Percentiles rank a stretch among this genome's conserved stretches.
Conservation (phyloP, 176 grass and related monocot species). For the Eremochloa ophiuroides region DNA sequence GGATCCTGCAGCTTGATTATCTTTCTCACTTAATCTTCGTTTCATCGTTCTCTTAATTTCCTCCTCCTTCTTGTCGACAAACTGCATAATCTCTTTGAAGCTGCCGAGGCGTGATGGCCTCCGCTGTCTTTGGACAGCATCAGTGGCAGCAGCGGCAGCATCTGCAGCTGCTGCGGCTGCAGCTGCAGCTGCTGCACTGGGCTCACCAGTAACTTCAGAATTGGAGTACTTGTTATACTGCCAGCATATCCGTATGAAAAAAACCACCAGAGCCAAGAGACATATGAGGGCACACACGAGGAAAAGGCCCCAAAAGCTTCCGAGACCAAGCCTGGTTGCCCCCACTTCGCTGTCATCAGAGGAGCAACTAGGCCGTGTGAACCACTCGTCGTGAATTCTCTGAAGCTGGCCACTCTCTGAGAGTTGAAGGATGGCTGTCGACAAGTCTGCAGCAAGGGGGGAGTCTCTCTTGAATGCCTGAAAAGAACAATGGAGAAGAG, state of each 20-base stretch:
- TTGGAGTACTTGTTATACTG: conserved; percentile 50
- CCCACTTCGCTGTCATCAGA: conserved; percentile 41
- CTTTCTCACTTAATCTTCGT: conserved; percentile 59
- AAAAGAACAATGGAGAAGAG: neutral
- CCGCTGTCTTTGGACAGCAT: neutral
- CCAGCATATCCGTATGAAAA: conserved; percentile 54
- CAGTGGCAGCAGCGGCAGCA: neutral
- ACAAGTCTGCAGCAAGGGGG: conserved; percentile 79
- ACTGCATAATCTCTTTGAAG: conserved; percentile 62
- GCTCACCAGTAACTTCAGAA: conserved; percentile 7
- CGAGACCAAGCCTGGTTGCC: conserved; percentile 50
- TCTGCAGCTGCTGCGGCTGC: neutral
- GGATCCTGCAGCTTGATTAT: conserved; percentile 35
- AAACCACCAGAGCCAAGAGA: conserved; percentile 41
- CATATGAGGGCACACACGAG: conserved; percentile 69
- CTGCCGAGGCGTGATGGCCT: conserved; percentile 44
- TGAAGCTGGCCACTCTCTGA: conserved; percentile 88
- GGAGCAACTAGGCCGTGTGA: conserved; percentile 38
- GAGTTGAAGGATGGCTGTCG: conserved; percentile 79
- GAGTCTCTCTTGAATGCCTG: conserved; percentile 96
- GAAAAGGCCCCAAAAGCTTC: conserved; percentile 91
- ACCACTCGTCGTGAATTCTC: conserved; percentile 74
- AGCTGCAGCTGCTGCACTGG: neutral
- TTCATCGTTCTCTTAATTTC: conserved; percentile 37
- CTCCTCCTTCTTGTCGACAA: conserved; percentile 64